Evolutionary conservation across 2,329 filamentous ascomycete genomes (phyloP), one percentile per base, ranked within the genome.

Genomic region (Fusarium bactridioides): DNA sequence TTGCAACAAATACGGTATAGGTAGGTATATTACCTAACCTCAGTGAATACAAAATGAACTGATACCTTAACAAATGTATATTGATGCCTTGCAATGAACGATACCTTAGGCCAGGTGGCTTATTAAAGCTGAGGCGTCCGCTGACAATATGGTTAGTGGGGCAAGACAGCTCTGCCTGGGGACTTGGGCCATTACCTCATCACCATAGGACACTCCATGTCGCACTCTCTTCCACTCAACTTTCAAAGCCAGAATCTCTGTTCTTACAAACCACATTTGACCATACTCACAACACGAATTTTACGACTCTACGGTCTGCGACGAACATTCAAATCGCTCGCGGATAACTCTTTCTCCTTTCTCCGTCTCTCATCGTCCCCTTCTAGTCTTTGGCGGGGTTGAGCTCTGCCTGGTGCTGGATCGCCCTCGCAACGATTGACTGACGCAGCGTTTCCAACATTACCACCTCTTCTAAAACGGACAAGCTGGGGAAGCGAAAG

Each of bases 401-500:
- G 71, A 82, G 77, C 79, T 83, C 76, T 78, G 79, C 78, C 74
- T 77, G 77, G 80, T 80, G 78, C 79, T 79, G 74, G 74, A 77
- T 78, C 73, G 72, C 74, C 73, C 67, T 76, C 43, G 59, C 66
- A 53, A 76, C 74, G 61, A 66, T 65, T 61, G 60, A 59, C 67
- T 61, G 60, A 59, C 67, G 48, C 64, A 68, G 61, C 59, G 66
- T 69, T 69, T 76, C 78, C 80, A 82, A 80, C 69, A 83, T 83
- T 82, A 73, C 79, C 57, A 78, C 77, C 61, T 64, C 74, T 61
- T 66, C 73, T 66, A 74, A 67, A 60, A 76, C 72, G 78, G 84
- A 81, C 85, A 88, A 88, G 82, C 87, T 88, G 88, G 89, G 88
- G 86, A 92, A 92, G 85, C 89, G 90, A 83, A 92, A 90, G 83